Percentiles rank a stretch among this genome's conserved stretches.
Evolutionary conservation across 2,329 filamentous ascomycete genomes (phyloP).

Genomic region (Orbilia javanica): DNA sequence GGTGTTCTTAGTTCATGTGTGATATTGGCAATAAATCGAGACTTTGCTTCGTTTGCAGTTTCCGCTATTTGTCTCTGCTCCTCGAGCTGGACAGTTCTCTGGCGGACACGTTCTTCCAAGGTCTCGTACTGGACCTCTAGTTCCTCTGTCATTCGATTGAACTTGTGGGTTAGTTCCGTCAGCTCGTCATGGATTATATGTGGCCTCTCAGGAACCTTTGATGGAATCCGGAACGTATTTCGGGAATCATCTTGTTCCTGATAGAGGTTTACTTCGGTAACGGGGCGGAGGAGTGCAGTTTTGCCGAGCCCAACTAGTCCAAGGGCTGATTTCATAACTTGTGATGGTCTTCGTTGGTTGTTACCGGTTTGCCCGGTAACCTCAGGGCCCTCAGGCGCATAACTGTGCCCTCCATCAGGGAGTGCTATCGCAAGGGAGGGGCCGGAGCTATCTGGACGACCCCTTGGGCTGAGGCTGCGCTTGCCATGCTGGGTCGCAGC

Average conservation of each 20-base stretch:
- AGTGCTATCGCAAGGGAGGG: background rate
- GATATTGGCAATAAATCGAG: slow-evolving; percentile 97
- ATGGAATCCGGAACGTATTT: slow-evolving; percentile 83
- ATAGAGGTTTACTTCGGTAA: background rate
- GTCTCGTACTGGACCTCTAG: slow-evolving; percentile 85
- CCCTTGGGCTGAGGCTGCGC: background rate
- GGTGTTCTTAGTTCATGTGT: slow-evolving; percentile 90
- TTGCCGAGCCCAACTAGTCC: slow-evolving; percentile 25
- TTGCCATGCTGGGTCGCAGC: slow-evolving; percentile 78
- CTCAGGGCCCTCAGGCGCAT: slow-evolving; percentile 26
- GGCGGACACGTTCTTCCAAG: slow-evolving; percentile 84
- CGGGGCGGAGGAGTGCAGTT: background rate
- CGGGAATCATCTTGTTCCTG: slow-evolving; percentile 63
- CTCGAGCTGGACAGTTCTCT: slow-evolving; percentile 85
- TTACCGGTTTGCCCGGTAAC: background rate
- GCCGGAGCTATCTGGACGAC: slow-evolving; percentile 15
- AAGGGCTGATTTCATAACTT: slow-evolving; percentile 38
- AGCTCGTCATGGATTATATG: slow-evolving; percentile 84
- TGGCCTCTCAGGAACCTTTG: slow-evolving; percentile 80
- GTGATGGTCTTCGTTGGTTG: slow-evolving; percentile 19
- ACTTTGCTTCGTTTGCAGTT: slow-evolving; percentile 95
- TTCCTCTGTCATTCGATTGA: slow-evolving; percentile 95
- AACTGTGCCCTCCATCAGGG: background rate
- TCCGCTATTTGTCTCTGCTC: slow-evolving; percentile 73
- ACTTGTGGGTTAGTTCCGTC: slow-evolving; percentile 78